Evolutionary conservation across 2,329 filamentous ascomycete species (phyloP).

Genomic region (Atkinsonella texensis): DNA sequence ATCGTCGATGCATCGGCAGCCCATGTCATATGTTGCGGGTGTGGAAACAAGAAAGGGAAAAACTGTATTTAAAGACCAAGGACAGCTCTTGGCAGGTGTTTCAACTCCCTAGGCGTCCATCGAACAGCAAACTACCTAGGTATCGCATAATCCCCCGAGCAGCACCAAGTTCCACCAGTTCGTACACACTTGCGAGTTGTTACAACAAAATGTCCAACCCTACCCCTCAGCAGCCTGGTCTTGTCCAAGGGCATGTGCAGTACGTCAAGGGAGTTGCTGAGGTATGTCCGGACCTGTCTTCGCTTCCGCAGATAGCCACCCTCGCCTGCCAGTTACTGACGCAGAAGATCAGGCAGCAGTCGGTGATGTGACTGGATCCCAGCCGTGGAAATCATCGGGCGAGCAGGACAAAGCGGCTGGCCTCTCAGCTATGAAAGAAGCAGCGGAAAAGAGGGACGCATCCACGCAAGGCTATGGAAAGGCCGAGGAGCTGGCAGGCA

Average conservation of each 20-base stretch:
- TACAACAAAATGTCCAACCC: slow-evolving; percentile 1
- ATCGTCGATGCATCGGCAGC: slow-evolving; percentile 10
- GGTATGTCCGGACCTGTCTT: slow-evolving; percentile 27
- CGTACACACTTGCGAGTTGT: no score
- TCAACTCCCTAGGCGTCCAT: no score
- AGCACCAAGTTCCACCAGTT: no score
- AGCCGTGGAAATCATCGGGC: slow-evolving; percentile 51
- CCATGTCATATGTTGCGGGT: background rate
- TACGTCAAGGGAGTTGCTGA: slow-evolving; percentile 58
- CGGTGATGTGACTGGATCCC: slow-evolving; percentile 48
- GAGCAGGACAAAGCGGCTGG: slow-evolving; percentile 52
- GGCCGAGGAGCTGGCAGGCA: slow-evolving; percentile 52
- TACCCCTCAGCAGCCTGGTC: slow-evolving; percentile 35
- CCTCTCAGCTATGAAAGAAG: slow-evolving; percentile 49
- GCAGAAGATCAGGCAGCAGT: slow-evolving; percentile 37
- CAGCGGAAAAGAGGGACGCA: slow-evolving; percentile 42
- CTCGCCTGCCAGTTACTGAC: background rate
- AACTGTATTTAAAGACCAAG: slow-evolving; percentile 7
- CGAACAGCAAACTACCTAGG: no score
- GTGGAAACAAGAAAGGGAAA: background rate
- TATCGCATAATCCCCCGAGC: no score
- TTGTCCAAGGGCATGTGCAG: slow-evolving; percentile 51
- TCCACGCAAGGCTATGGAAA: slow-evolving; percentile 44
- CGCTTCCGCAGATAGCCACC: background rate
- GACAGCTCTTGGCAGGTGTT: slow-evolving; percentile 13